Percentiles rank a stretch among this genome's conserved stretches.
These are phyloP conservation scores for Cutaneotrichosporon dermatis DNA, from an alignment of 1,284 basidiomycete genomes.

Conservation along the genomic window DNA sequence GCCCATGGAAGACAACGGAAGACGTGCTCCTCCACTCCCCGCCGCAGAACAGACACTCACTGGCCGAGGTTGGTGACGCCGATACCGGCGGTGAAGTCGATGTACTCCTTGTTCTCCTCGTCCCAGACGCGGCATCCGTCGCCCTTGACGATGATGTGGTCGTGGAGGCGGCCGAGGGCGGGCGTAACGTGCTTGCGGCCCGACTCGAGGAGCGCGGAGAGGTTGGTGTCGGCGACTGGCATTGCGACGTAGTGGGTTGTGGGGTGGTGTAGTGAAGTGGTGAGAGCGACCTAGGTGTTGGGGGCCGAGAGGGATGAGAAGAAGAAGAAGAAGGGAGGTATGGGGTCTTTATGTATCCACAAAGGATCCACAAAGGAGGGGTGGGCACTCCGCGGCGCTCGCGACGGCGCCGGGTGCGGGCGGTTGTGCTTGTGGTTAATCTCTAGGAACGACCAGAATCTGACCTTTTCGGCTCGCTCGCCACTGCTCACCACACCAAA, in stretches of 20 bases:
- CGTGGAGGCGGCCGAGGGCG: constrained; percentile 32
- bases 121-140: constrained; percentile 65
- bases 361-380: no score
- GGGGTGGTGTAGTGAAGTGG: not conserved
- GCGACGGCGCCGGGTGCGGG: no score
- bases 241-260: constrained; percentile 9
- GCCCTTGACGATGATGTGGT: constrained; percentile 69
- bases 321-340: not conserved
- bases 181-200: constrained; percentile 32
- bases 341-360: no score
- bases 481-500: no score
- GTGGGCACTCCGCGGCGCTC: no score
- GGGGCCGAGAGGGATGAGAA: no score
- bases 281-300: not conserved
- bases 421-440: no score
- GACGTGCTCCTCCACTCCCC: not conserved
- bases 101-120: constrained; percentile 62
- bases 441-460: no score
- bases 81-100: constrained; percentile 83
- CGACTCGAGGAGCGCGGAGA: constrained; percentile 22
- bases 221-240: constrained; percentile 20
- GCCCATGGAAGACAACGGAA: no score
- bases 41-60: constrained; percentile 4
- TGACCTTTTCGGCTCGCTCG: no score
- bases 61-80: constrained; percentile 50